Evolutionary conservation across 1,284 basidiomycete genomes (phyloP).

Genomic region (Ceratorhiza oryzae-sativae): DNA sequence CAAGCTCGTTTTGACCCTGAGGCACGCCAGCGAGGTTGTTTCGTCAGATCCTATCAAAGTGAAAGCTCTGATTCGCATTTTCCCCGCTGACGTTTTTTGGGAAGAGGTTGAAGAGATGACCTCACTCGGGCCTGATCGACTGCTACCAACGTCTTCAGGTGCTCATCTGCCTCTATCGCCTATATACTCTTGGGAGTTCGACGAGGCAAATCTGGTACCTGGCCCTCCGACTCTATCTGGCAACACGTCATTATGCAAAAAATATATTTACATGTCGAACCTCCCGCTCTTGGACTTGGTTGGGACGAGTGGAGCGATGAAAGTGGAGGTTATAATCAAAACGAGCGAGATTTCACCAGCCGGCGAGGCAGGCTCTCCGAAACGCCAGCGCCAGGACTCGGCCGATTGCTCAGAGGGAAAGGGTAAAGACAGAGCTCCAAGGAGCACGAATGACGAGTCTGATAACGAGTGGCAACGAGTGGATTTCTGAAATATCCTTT

Average conservation of each 20-base stretch:
- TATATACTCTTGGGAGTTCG: conserved; percentile 10
- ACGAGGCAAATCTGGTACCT: conserved; percentile 5
- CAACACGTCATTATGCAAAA: not conserved
- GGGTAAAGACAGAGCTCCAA: not conserved
- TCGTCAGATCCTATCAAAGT: not conserved
- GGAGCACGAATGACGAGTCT: conserved; percentile 4
- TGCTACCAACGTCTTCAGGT: not conserved
- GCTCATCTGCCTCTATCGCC: not conserved
- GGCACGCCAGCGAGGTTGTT: conserved; percentile 12
- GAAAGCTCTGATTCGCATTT: conserved; percentile 13
- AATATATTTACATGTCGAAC: conserved; percentile 1
- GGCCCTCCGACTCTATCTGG: not conserved
- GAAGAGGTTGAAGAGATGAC: not conserved
- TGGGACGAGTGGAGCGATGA: conserved; percentile 15
- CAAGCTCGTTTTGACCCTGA: conserved; percentile 20
- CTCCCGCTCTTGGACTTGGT: not conserved
- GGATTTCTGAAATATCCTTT: not conserved
- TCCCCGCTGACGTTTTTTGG: conserved; percentile 10
- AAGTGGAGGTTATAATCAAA: conserved; percentile 23
- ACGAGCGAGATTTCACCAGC: not conserved
- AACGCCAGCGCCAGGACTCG: not conserved
- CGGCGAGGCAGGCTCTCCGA: not conserved
- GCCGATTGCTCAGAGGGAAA: not conserved
- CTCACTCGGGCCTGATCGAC: not conserved
- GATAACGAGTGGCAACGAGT: conserved; percentile 5